Percentiles rank a stretch among this genome's conserved stretches.
Evolutionary conservation across 2,329 filamentous ascomycete genomes (phyloP).

Genomic region (Sarocladium oryzae): DNA sequence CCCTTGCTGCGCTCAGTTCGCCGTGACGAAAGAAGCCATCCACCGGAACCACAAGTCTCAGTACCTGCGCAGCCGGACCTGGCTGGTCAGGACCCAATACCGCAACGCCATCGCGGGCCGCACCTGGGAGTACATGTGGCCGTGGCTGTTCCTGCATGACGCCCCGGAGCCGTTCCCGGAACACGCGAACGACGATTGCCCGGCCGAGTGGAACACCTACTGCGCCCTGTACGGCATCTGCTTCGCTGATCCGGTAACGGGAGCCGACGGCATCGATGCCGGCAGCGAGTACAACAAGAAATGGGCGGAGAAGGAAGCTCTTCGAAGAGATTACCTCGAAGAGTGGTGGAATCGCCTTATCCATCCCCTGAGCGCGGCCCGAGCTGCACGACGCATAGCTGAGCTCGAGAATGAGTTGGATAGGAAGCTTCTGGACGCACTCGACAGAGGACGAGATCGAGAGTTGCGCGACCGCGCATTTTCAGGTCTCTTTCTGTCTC

Average conservation of each 20-base stretch:
- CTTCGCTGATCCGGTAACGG: constrained; percentile 17
- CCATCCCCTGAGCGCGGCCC: not conserved
- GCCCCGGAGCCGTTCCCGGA: constrained; percentile 15
- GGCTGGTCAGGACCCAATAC: constrained; percentile 22
- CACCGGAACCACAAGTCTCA: constrained; percentile 21
- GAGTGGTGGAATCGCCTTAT: constrained; percentile 6
- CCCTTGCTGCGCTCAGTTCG: constrained; percentile 30
- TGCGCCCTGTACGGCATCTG: constrained; percentile 28
- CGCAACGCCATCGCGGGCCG: constrained; percentile 25
- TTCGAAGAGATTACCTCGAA: constrained; percentile 4
- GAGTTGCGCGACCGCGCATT: constrained; percentile 2
- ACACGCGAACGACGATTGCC: constrained; percentile 32
- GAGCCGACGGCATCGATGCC: not conserved
- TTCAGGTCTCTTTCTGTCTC: not conserved
- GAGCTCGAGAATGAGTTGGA: not conserved
- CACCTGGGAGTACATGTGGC: constrained; percentile 29
- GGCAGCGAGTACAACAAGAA: not conserved
- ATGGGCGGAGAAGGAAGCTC: constrained; percentile 1
- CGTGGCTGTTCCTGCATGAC: constrained; percentile 22
- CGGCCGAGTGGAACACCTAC: constrained; percentile 27
- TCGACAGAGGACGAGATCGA: not conserved
- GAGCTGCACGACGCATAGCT: not conserved
- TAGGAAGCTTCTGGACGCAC: not conserved
- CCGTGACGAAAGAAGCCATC: constrained; percentile 23
- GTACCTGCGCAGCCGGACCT: constrained; percentile 22